phyloP scores from a whole-genome alignment of 257 asterid genomes.

The Rubia yunnanensis region DNA sequence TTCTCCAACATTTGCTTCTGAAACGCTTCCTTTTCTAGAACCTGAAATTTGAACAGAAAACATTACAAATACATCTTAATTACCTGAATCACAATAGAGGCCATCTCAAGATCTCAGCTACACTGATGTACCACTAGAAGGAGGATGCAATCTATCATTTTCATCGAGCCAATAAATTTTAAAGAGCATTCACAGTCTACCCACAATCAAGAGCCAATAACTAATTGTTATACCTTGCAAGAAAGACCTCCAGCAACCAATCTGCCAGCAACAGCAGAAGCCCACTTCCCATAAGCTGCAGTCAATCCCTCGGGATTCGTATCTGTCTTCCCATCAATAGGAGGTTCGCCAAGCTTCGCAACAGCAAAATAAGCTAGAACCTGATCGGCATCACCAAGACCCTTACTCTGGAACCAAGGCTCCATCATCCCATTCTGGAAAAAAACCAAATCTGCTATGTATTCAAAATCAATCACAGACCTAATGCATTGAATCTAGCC shows the following conservation, averaged over 20 bases:
- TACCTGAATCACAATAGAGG: neutral
- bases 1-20: slow-evolving; percentile 96
- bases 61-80: neutral
- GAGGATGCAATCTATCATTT: neutral
- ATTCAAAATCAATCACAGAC: slow-evolving; percentile 39
- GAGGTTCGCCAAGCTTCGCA: slow-evolving; percentile 88
- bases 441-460: slow-evolving; percentile 95
- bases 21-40: slow-evolving; percentile 74
- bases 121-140: neutral
- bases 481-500: neutral
- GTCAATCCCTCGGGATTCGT: slow-evolving; percentile 93
- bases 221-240: slow-evolving; percentile 59
- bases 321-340: slow-evolving; percentile 85
- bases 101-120: neutral
- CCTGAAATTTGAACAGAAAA: slow-evolving; percentile 34
- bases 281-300: slow-evolving; percentile 96
- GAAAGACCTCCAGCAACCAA: slow-evolving; percentile 74
- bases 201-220: neutral
- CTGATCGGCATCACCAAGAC: slow-evolving; percentile 77
- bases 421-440: slow-evolving; percentile 99
- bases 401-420: slow-evolving; percentile 88
- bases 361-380: slow-evolving; percentile 95
- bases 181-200: neutral
- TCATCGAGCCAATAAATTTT: neutral
- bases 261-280: slow-evolving; percentile 76